Evolutionary conservation across 2,329 filamentous ascomycete genomes (phyloP).

Genomic region (Pestalotiopsis sp.): DNA sequence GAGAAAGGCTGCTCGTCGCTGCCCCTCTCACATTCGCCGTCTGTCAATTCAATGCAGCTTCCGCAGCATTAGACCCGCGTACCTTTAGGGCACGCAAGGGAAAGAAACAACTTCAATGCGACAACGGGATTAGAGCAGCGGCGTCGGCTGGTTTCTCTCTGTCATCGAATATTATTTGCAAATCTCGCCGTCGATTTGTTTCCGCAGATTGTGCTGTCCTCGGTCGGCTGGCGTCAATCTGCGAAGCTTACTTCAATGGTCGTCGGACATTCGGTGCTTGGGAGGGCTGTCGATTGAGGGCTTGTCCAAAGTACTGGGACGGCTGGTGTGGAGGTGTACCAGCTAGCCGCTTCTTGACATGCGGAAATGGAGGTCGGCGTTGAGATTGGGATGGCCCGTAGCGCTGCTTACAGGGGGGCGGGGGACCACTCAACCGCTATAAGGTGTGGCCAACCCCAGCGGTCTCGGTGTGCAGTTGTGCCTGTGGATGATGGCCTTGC

Average conservation of each 20-base stretch:
- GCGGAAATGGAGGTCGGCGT: slow-evolving; percentile 2
- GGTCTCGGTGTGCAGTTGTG: background rate
- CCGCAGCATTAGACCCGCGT: background rate
- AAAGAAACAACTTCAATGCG: background rate
- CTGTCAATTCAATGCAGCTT: slow-evolving; percentile 1
- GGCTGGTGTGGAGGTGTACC: slow-evolving; percentile 1
- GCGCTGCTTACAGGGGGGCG: background rate
- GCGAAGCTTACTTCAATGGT: background rate
- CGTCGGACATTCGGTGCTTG: background rate
- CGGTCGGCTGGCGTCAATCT: background rate
- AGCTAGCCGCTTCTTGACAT: background rate
- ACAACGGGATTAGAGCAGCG: background rate
- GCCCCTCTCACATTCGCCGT: slow-evolving; percentile 4
- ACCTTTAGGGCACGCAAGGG: background rate
- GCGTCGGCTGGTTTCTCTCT: background rate
- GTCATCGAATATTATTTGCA: background rate
- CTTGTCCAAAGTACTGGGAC: background rate
- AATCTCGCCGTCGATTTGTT: background rate
- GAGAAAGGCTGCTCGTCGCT: slow-evolving; percentile 5
- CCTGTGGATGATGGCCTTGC: background rate
- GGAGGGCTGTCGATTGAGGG: slow-evolving; percentile 5
- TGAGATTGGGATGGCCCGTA: background rate
- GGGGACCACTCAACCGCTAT: background rate
- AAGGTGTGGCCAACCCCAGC: background rate
- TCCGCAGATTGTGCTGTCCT: background rate